Percentiles rank a stretch among this genome's conserved stretches.
Evolutionary conservation across 768 basidiomycete species (phyloP).

Genomic region (Tulasnella sp.): DNA sequence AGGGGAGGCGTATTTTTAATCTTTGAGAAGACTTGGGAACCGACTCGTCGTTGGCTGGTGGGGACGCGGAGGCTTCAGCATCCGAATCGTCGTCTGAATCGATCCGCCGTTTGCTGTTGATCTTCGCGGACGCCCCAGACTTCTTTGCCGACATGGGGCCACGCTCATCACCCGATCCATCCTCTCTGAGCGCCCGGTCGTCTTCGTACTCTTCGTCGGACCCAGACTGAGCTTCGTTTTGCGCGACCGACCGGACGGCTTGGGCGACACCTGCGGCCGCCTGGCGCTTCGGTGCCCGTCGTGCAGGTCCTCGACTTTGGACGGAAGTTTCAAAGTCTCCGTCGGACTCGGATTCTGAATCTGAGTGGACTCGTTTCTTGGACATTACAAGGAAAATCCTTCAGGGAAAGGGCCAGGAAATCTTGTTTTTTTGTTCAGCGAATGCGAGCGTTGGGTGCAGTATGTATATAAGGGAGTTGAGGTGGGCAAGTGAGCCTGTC

Average conservation of each 20-base stretch:
- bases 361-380: conserved; percentile 9
- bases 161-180: not conserved
- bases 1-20: not conserved
- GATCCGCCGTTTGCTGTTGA: conserved; percentile 3
- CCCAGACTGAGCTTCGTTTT: not conserved
- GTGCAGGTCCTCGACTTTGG: not conserved
- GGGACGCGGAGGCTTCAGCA: not conserved
- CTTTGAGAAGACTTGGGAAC: not conserved
- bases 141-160: not conserved
- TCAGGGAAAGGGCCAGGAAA: too few relatives aligned
- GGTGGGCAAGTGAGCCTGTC: not conserved
- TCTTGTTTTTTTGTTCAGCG: too few relatives aligned
- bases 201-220: conserved; percentile 8
- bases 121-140: not conserved
- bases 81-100: conserved; percentile 5
- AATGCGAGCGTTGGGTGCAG: not conserved
- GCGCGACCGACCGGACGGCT: not conserved
- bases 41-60: not conserved
- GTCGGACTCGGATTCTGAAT: not conserved
- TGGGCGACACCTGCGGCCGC: not conserved
- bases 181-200: not conserved
- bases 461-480: not conserved
- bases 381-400: not conserved
- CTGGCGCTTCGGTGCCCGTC: not conserved
- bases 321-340: not conserved